Percentiles rank a stretch among this genome's conserved stretches.
Conservation (phyloP, 495 filamentous ascomycete genomes). For the Penicillium alfredii region DNA sequence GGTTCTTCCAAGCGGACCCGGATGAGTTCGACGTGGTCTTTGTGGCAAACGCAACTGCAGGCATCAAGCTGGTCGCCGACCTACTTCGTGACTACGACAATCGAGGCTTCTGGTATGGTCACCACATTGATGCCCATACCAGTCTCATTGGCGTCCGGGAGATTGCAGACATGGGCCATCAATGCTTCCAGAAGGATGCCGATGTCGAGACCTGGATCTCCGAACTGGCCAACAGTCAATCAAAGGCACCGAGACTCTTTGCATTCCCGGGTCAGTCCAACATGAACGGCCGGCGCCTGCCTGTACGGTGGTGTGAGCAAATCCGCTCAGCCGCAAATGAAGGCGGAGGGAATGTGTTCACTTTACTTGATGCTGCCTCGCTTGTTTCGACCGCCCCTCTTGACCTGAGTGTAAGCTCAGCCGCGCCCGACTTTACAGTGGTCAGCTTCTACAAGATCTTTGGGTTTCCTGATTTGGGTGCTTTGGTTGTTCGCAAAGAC, state of each 20-base stretch:
- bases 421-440: constrained; percentile 79
- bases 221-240: constrained; percentile 16
- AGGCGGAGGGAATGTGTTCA: constrained; percentile 43
- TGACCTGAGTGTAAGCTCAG: constrained; percentile 54
- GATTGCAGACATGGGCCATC: constrained; percentile 50
- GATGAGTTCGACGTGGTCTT: constrained; percentile 84
- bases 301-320: constrained; percentile 59
- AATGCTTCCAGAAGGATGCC: constrained; percentile 59
- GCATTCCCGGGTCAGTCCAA: constrained; percentile 91
- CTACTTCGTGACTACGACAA: constrained; percentile 54
- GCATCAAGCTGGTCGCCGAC: constrained; percentile 79
- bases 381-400: constrained; percentile 71
- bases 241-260: constrained; percentile 49
- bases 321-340: constrained; percentile 34
- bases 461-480: constrained; percentile 88
- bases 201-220: constrained; percentile 67
- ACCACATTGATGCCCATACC: constrained; percentile 82
- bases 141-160: constrained; percentile 82
- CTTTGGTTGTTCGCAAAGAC: constrained; percentile 72
- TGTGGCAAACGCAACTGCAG: constrained; percentile 87
- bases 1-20: constrained; percentile 80
- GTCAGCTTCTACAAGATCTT: constrained; percentile 97
- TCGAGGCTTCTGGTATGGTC: constrained; percentile 71
- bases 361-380: constrained; percentile 86
- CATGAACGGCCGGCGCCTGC: constrained; percentile 78